phyloP scores from a whole-genome alignment of 1,284 basidiomycete species.

The Meira miltonrushii region DNA sequence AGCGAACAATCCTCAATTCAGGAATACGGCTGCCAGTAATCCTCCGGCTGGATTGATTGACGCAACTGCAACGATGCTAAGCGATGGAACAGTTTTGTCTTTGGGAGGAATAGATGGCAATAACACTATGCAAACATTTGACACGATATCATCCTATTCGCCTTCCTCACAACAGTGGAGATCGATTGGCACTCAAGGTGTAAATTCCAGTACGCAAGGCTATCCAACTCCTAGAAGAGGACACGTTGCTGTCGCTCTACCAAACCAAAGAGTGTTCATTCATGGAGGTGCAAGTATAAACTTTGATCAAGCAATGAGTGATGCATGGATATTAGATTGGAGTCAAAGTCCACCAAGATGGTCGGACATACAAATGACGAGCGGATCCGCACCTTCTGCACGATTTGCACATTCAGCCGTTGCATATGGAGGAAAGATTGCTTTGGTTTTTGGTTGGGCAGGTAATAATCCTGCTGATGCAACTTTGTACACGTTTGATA shows the following conservation, averaged over 20 bases:
- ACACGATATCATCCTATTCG: slow-evolving; percentile 26
- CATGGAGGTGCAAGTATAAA: slow-evolving; percentile 41
- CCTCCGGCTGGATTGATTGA: slow-evolving; percentile 22
- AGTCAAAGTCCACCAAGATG: slow-evolving; percentile 33
- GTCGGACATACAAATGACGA: slow-evolving; percentile 22
- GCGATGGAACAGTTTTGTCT: slow-evolving; percentile 36
- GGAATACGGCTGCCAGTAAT: background rate
- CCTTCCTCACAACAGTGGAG: slow-evolving; percentile 21
- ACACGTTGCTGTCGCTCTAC: slow-evolving; percentile 42
- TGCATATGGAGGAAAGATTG: slow-evolving; percentile 33
- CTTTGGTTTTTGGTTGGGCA: slow-evolving; percentile 37
- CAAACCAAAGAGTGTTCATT: slow-evolving; percentile 35
- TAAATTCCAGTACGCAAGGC: slow-evolving; percentile 7
- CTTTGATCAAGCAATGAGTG: slow-evolving; percentile 34
- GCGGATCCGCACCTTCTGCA: slow-evolving; percentile 23
- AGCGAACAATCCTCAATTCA: slow-evolving; percentile 12
- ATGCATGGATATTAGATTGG: slow-evolving; percentile 47
- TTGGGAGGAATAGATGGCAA: slow-evolving; percentile 32
- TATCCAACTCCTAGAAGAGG: slow-evolving; percentile 29
- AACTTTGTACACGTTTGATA: slow-evolving; percentile 31
- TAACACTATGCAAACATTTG: slow-evolving; percentile 30
- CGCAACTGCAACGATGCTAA: slow-evolving; percentile 35
- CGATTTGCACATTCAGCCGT: slow-evolving; percentile 41
- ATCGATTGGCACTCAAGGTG: slow-evolving; percentile 11
- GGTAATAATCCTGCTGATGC: slow-evolving; percentile 31